Conservation (phyloP, 1,139 yeast genomes). For the Yamadazyma buinensis region DNA sequence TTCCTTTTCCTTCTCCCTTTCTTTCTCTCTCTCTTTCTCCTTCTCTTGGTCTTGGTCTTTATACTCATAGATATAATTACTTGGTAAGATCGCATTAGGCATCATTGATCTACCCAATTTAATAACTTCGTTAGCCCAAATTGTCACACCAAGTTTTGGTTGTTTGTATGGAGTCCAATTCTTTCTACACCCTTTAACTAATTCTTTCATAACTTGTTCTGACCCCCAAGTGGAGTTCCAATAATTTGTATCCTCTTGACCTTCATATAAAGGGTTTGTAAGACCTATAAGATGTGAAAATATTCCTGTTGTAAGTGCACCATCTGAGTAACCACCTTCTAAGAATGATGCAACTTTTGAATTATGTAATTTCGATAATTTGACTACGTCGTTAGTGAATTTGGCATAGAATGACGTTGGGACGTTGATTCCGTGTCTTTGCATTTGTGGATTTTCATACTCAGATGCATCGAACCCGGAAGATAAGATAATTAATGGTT, state of each 20-base stretch:
- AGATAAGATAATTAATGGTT: conserved; percentile 68
- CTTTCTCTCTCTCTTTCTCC: conserved; percentile 5
- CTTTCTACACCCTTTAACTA: conserved; percentile 66
- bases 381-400: conserved; percentile 70
- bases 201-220: conserved; percentile 60
- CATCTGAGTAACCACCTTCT: conserved; percentile 88
- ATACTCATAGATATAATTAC: conserved; percentile 34
- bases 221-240: conserved; percentile 69
- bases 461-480: conserved; percentile 93
- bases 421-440: conserved; percentile 77
- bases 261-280: conserved; percentile 19
- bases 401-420: conserved; percentile 77
- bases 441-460: conserved; percentile 79
- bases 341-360: conserved; percentile 68
- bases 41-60: conserved; percentile 13
- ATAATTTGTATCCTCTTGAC: conserved; percentile 25
- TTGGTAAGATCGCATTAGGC: conserved; percentile 50
- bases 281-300: conserved; percentile 75
- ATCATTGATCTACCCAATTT: conserved; percentile 65
- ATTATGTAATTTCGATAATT: conserved; percentile 56
- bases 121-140: conserved; percentile 70
- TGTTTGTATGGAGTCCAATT: conserved; percentile 60
- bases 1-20: conserved; percentile 28
- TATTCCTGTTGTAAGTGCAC: conserved; percentile 76
- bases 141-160: conserved; percentile 42